Evolutionary conservation across 352 stramenopile genomes (phyloP), one percentile per base, ranked within the genome.

Genomic region (Globisporangium spiculum): DNA sequence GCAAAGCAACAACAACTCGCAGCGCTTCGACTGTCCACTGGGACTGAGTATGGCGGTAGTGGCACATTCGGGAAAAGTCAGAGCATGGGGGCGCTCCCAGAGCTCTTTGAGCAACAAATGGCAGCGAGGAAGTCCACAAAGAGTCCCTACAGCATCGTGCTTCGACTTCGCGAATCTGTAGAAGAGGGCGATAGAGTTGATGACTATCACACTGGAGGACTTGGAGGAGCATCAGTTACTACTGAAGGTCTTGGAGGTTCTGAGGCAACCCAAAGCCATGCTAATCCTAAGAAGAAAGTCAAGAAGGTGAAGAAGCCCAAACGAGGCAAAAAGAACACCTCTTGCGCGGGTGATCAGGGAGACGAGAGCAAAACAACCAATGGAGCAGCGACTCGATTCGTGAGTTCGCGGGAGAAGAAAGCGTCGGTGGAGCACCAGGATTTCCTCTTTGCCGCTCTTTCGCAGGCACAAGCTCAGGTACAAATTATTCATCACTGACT

Each of bases 401-500:
- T 88, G 24, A 92, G 84, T 52, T 78, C 73, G 0, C 67, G 78
- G 3, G 84, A 91, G 41, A 79, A 84, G 16, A 69, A 70, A 58
- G 82, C 79, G 10, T 81, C 81, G 0, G 81, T 86, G 53, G 75
- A 72, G 38, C 81, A 92, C 56, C 79, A 88, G 55, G 75, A 77
- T 22, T 92, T 87, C 46, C 69, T 92, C 18, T 81, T 91, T 22
- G 79, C 78, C 3, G 81, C 82, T 41, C 69, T 92, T 4, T 82
- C 79, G 5, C 76, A 91, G 58, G 84, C 81, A 2, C 76, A 91
- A 67, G 71, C 76, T 20, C 84, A 92, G 78, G 78, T 87, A 32
- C 27, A 59, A 41, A 32, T 6, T 32, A 50, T 50, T 22, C 41
- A 16, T 18, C 5, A 10, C 8, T 22, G 41, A 50, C 41, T 14